These are phyloP conservation scores for Cucumis hystrix DNA, from an alignment of 306 rosid genomes.

Conservation along the genomic window DNA sequence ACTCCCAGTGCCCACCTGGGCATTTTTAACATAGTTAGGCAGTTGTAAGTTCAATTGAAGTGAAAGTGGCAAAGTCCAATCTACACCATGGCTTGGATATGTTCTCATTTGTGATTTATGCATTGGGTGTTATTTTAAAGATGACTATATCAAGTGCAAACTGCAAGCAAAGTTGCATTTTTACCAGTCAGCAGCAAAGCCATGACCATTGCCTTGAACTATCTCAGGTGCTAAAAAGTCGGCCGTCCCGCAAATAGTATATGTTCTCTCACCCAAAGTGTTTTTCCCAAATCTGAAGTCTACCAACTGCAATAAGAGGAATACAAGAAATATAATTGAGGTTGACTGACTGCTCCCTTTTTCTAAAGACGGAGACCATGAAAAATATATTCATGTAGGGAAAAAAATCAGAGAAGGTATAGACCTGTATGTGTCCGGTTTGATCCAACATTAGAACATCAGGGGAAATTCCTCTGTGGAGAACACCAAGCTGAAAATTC, in stretches of 20 bases:
- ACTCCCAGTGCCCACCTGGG: slow-evolving; percentile 97
- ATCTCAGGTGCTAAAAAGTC: slow-evolving; percentile 88
- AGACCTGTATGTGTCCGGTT: slow-evolving; percentile 71
- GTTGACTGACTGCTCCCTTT: not conserved
- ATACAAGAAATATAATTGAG: not conserved
- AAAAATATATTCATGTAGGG: not conserved
- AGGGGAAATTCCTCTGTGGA: slow-evolving; percentile 88
- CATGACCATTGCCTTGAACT: slow-evolving; percentile 91
- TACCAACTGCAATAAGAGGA: slow-evolving; percentile 41
- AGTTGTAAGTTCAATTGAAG: not conserved
- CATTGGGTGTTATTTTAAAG: not conserved
- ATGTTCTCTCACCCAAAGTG: slow-evolving; percentile 61
- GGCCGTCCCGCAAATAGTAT: slow-evolving; percentile 77
- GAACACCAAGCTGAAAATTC: slow-evolving; percentile 71
- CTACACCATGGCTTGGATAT: not conserved
- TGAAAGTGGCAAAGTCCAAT: not conserved
- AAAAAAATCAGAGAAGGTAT: not conserved
- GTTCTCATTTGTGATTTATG: not conserved
- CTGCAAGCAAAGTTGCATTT: slow-evolving; percentile 12
- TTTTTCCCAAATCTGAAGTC: slow-evolving; percentile 86
- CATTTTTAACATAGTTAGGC: not conserved
- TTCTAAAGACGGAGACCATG: not conserved
- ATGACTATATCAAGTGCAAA: slow-evolving; percentile 7
- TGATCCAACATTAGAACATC: slow-evolving; percentile 78
- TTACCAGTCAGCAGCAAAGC: slow-evolving; percentile 93